phyloP scores from a whole-genome alignment of 129 eudicot genomes.

The Glebionis coronaria region DNA sequence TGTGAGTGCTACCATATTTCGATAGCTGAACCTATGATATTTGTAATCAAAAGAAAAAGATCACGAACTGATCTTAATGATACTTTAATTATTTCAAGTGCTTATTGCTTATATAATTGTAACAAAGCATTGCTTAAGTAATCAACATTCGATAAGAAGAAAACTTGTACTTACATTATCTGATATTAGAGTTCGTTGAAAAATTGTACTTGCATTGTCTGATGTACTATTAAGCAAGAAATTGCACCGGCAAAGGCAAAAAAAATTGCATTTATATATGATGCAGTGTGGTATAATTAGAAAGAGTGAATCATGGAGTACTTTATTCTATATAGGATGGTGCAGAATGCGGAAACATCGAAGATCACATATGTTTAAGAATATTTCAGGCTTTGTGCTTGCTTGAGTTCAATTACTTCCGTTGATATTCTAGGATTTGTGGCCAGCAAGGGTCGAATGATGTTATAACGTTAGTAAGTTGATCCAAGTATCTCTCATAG shows the following conservation, averaged over 20 bases:
- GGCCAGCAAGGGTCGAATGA: slow-evolving; percentile 32
- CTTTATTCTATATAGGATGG: slow-evolving; percentile 88
- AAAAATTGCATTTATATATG: slow-evolving; percentile 4
- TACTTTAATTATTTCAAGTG: too few species aligned
- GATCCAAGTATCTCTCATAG: slow-evolving; percentile 82
- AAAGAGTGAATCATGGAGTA: slow-evolving; percentile 31
- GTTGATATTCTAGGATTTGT: slow-evolving; percentile 22
- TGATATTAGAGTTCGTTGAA: slow-evolving; percentile 69
- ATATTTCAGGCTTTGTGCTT: slow-evolving; percentile 73
- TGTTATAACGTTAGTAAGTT: slow-evolving; percentile 63
- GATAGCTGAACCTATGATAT: too few species aligned
- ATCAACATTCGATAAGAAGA: not conserved
- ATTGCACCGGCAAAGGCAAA: slow-evolving; percentile 52
- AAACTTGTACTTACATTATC: slow-evolving; percentile 72
- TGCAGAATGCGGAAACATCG: slow-evolving; percentile 83
- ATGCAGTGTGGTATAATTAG: not conserved
- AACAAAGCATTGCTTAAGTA: not conserved
- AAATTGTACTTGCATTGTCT: too few species aligned
- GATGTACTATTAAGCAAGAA: slow-evolving; percentile 65
- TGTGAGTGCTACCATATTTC: too few species aligned
- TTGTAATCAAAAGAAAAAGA: too few species aligned
- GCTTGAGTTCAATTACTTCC: slow-evolving; percentile 22
- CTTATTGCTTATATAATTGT: not conserved
- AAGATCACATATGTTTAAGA: slow-evolving; percentile 72
- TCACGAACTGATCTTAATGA: too few species aligned